Evolutionary conservation across 2,329 filamentous ascomycete genomes (phyloP).

Genomic region (Phialemoniopsis sp.): DNA sequence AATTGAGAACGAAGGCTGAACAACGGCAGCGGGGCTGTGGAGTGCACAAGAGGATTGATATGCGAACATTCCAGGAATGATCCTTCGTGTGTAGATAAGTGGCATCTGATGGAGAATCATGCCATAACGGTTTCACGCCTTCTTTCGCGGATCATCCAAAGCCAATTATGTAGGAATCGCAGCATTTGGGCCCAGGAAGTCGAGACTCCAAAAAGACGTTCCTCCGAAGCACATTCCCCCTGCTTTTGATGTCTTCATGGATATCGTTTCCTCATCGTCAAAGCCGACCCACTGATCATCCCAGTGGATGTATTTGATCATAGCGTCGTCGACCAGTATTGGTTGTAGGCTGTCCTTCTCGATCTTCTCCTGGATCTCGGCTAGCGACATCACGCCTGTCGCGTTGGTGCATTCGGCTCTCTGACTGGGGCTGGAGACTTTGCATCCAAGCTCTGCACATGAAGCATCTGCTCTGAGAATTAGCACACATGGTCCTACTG

Average conservation of each 20-base stretch:
- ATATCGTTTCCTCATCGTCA: constrained; percentile 14
- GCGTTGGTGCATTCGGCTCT: constrained; percentile 19
- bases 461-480: too few relatives aligned
- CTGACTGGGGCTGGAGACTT: constrained; percentile 16
- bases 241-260: constrained; percentile 19
- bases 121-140: too few relatives aligned
- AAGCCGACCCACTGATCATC: constrained; percentile 19
- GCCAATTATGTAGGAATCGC: too few relatives aligned
- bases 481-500: constrained; percentile 14
- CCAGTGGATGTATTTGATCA: constrained; percentile 21
- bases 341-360: constrained; percentile 11
- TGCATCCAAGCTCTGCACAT: too few relatives aligned
- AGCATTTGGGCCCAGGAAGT: too few relatives aligned
- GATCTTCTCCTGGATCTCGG: constrained; percentile 23
- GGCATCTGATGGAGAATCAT: too few relatives aligned
- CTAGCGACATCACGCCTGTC: constrained; percentile 21
- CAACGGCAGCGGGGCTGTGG: too few relatives aligned
- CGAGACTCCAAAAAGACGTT: constrained; percentile 25
- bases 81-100: too few relatives aligned
- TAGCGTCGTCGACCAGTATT: constrained; percentile 7
- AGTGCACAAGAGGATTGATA: too few relatives aligned
- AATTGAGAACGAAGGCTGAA: too few relatives aligned
- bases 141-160: too few relatives aligned
- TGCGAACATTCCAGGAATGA: too few relatives aligned
- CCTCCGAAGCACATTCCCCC: constrained; percentile 22